Evolutionary conservation across 805 yeast species (phyloP).

Genomic region (Yamadazyma sp.): DNA sequence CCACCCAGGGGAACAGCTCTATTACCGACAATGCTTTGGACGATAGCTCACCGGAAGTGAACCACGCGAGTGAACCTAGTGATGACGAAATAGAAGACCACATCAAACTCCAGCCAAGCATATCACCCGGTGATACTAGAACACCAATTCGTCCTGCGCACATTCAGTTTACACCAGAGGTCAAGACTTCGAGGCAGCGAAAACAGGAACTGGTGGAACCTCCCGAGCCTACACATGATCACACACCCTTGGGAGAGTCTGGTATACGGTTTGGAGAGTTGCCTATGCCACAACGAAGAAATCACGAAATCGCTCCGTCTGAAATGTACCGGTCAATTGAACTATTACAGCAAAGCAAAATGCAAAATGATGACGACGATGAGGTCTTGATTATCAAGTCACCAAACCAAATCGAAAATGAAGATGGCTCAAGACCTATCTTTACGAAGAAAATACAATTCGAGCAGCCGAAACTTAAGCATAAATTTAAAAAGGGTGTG

Average conservation of each 20-base stretch:
- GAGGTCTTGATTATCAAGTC: conserved; percentile 77
- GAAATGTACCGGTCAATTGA: conserved; percentile 85
- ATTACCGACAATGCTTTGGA: no score
- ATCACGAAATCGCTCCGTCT: conserved; percentile 59
- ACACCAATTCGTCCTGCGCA: conserved; percentile 5
- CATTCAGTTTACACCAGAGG: conserved; percentile 4
- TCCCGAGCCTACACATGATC: conserved; percentile 6
- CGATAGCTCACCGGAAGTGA: conserved; percentile 15
- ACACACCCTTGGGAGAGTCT: conserved; percentile 12
- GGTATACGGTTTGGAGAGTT: conserved; percentile 60
- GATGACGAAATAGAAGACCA: conserved; percentile 24
- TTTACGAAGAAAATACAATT: conserved; percentile 19
- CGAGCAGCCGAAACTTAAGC: conserved; percentile 4
- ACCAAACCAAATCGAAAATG: conserved; percentile 67
- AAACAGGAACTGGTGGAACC: neutral
- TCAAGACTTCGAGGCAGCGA: neutral
- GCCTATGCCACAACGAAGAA: conserved; percentile 54
- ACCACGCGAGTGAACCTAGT: conserved; percentile 45
- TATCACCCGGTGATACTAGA: no score
- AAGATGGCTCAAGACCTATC: conserved; percentile 32
- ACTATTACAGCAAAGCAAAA: conserved; percentile 58
- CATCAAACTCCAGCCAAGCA: neutral
- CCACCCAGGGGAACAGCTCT: conserved; percentile 1
- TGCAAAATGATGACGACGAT: conserved; percentile 50
- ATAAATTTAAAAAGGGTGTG: conserved; percentile 6